These are phyloP conservation scores for Penicillium macrosclerotiorum DNA, from an alignment of 495 filamentous ascomycete genomes.

Conservation along the genomic window DNA sequence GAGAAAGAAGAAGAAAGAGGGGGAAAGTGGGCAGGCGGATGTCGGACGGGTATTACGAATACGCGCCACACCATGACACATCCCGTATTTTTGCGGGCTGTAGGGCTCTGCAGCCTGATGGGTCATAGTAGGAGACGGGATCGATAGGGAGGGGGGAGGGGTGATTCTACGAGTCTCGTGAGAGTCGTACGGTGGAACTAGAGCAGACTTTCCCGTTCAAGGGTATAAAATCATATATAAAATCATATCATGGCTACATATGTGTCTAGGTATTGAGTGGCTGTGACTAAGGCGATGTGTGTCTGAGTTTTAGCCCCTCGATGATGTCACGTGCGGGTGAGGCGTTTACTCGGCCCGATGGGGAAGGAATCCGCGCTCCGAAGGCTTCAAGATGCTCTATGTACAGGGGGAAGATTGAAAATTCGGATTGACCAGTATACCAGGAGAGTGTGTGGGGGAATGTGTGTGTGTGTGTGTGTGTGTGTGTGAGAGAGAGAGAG, in stretches of 20 bases:
- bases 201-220: too few species aligned
- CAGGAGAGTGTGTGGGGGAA: too few species aligned
- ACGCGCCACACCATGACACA: constrained; percentile 21
- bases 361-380: constrained; percentile 15
- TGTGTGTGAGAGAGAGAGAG: too few species aligned
- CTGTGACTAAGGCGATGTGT: background rate
- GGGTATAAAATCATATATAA: too few species aligned
- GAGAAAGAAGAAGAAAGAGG: constrained; percentile 29
- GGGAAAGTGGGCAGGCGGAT: constrained; percentile 26
- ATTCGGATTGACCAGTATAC: too few species aligned
- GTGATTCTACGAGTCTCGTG: too few species aligned
- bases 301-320: constrained; percentile 19
- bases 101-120: too few species aligned
- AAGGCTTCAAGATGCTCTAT: constrained; percentile 5
- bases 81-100: constrained; percentile 2
- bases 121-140: too few species aligned
- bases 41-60: constrained; percentile 24
- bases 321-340: constrained; percentile 34
- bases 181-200: too few species aligned
- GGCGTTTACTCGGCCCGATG: constrained; percentile 19
- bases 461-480: too few species aligned
- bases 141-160: too few species aligned
- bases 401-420: constrained; percentile 1
- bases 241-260: too few species aligned
- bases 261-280: background rate